These are phyloP conservation scores for Calonectria hongkongensis DNA, from an alignment of 2,329 filamentous ascomycete species.

Conservation along the genomic window DNA sequence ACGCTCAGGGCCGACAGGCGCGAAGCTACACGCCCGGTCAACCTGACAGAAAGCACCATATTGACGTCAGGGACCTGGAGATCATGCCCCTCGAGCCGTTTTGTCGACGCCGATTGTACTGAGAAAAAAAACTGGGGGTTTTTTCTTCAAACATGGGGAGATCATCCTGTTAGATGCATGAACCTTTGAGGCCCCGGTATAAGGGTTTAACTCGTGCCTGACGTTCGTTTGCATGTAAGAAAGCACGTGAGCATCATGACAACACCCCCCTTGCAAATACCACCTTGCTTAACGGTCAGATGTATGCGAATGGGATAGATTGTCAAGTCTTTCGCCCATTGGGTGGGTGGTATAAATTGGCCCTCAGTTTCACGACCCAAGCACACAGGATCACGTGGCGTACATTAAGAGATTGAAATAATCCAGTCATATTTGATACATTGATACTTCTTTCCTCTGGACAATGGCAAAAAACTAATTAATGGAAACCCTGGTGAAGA, in stretches of 20 bases:
- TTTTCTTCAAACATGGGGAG: neutral
- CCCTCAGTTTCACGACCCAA: neutral
- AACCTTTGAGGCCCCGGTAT: slow-evolving; percentile 26
- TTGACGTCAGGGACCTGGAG: slow-evolving; percentile 33
- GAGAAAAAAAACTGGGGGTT: neutral
- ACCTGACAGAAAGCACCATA: slow-evolving; percentile 40
- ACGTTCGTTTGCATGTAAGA: neutral
- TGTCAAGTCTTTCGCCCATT: no score
- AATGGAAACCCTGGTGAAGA: slow-evolving; percentile 27
- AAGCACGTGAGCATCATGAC: slow-evolving; percentile 2
- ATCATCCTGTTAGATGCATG: slow-evolving; percentile 24
- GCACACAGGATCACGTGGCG: neutral
- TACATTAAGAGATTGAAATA: neutral
- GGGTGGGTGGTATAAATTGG: neutral
- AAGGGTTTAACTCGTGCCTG: neutral
- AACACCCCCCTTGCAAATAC: neutral
- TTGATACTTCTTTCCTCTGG: slow-evolving; percentile 12
- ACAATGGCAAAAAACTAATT: slow-evolving; percentile 18
- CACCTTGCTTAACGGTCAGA: neutral
- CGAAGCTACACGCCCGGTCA: slow-evolving; percentile 25
- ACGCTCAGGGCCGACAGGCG: slow-evolving; percentile 10
- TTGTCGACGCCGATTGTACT: neutral
- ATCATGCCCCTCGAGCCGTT: slow-evolving; percentile 33
- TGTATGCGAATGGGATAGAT: no score
- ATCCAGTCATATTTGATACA: slow-evolving; percentile 31